Evolutionary conservation across 768 basidiomycete species (phyloP).

Genomic region (Sarcomyxa edulis): DNA sequence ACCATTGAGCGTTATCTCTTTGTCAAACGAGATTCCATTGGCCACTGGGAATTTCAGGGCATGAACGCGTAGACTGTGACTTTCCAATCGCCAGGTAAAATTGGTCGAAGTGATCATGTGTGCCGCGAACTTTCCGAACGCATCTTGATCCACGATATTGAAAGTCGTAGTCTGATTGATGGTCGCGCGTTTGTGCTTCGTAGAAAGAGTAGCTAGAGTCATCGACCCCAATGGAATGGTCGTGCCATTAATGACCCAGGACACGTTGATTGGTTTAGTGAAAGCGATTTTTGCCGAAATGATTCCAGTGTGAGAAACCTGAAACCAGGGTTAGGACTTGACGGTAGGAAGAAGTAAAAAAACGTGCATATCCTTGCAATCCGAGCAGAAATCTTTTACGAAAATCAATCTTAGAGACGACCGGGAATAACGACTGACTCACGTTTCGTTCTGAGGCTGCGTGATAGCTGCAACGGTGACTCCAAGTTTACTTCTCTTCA

Average conservation of each 20-base stretch:
- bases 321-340: too few species aligned
- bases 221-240: slow-evolving; percentile 52
- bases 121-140: slow-evolving; percentile 58
- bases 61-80: slow-evolving; percentile 52
- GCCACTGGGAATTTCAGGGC: slow-evolving; percentile 65
- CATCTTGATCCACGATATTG: slow-evolving; percentile 45
- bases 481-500: slow-evolving; percentile 50
- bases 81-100: slow-evolving; percentile 65
- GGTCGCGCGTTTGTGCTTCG: slow-evolving; percentile 49
- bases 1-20: slow-evolving; percentile 55
- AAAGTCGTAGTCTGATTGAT: slow-evolving; percentile 61
- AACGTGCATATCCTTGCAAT: slow-evolving; percentile 47
- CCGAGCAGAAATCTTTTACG: slow-evolving; percentile 41
- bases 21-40: slow-evolving; percentile 61
- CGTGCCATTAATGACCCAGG: slow-evolving; percentile 48
- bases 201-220: slow-evolving; percentile 38
- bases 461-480: slow-evolving; percentile 48
- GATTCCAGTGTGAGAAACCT: slow-evolving; percentile 66
- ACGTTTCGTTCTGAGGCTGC: slow-evolving; percentile 54
- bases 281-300: slow-evolving; percentile 62
- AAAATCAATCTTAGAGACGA: background rate
- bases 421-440: slow-evolving; percentile 16
- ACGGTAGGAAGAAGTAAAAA: background rate
- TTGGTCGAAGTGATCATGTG: slow-evolving; percentile 60
- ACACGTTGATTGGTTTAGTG: slow-evolving; percentile 48